Evolutionary conservation across 2,329 filamentous ascomycete genomes (phyloP), one percentile per base, ranked within the genome.

Genomic region (Nemania sp.): DNA sequence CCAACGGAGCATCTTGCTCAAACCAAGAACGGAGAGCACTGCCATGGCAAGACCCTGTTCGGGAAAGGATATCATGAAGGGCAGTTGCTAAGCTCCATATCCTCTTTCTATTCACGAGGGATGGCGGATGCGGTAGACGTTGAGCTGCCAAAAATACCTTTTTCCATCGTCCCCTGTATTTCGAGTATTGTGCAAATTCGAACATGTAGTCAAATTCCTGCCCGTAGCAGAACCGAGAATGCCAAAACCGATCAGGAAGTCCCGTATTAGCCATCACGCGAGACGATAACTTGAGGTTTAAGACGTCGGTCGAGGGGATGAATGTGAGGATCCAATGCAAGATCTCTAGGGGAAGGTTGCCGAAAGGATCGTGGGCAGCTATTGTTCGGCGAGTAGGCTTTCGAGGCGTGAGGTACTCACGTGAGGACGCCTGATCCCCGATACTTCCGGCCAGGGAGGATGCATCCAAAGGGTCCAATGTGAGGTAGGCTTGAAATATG

Each of bases 191-290:
- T 37, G 48, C 32, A 25, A 51, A 51, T 40, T 51, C 48, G 17
- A 51, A 51, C 2, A 39, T 39, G 48, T 51, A 51, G n/a, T 51
- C 48, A n/a, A 51, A 51, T 39, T 51, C 48, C 32, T n/a, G 7
- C 32, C 48, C 48, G n/a, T 37, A 11, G 25, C 29, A 51, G 48
- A 51, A 51, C 6, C 48, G 48, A 35, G 48, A 51, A n/a, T 51
- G 48, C 48, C 48, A 51, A 40, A 51, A 51, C 11, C 48, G 48
- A 51, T 51, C 48, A 39, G n/a, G 32, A 7, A 51, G 48, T 40
- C n/a, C 32, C 3, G 20, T 29, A 29, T 29, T 29, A 29, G 25
- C 25, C 25, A 29, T 7, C 4, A 29, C 25, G 7, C 25, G 7
- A 7, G 25, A 29, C 25, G 25, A 29, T 7, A 29, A 29, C 25